These are phyloP conservation scores for Chalciporus sphaerocephalus DNA, from an alignment of 768 basidiomycete genomes.

Conservation along the genomic window DNA sequence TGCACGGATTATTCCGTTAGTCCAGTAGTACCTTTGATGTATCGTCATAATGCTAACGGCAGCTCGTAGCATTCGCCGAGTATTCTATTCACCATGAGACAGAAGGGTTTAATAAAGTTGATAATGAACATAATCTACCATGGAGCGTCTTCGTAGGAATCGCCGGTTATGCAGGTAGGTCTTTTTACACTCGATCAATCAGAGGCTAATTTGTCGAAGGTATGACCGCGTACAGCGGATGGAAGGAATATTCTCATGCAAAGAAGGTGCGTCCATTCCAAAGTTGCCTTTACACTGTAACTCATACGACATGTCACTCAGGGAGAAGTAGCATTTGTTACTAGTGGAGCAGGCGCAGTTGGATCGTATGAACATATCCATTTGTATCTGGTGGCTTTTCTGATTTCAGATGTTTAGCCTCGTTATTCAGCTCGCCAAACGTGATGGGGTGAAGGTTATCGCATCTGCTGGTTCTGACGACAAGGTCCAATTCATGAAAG, in stretches of 20 bases:
- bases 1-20: too few species aligned
- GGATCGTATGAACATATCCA: slow-evolving; percentile 47
- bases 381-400: not conserved
- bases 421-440: slow-evolving; percentile 50
- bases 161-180: slow-evolving; percentile 25
- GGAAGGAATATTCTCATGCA: slow-evolving; percentile 16
- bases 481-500: slow-evolving; percentile 59
- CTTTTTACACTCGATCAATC: slow-evolving; percentile 7
- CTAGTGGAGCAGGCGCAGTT: slow-evolving; percentile 45
- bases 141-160: slow-evolving; percentile 29
- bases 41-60: too few species aligned
- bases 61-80: not conserved
- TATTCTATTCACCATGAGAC: not conserved
- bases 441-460: slow-evolving; percentile 59
- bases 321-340: slow-evolving; percentile 51
- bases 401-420: slow-evolving; percentile 27
- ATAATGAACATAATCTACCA: slow-evolving; percentile 28
- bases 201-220: slow-evolving; percentile 11
- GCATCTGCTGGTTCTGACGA: slow-evolving; percentile 70
- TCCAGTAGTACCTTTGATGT: too few species aligned
- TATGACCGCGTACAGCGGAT: slow-evolving; percentile 14
- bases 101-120: slow-evolving; percentile 8
- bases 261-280: slow-evolving; percentile 31
- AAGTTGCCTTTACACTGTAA: too few species aligned
- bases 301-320: slow-evolving; percentile 11